Percentiles rank a stretch among this genome's conserved stretches.
These are phyloP conservation scores for Clausena lansium DNA, from an alignment of 345 rosid species.

Conservation along the genomic window DNA sequence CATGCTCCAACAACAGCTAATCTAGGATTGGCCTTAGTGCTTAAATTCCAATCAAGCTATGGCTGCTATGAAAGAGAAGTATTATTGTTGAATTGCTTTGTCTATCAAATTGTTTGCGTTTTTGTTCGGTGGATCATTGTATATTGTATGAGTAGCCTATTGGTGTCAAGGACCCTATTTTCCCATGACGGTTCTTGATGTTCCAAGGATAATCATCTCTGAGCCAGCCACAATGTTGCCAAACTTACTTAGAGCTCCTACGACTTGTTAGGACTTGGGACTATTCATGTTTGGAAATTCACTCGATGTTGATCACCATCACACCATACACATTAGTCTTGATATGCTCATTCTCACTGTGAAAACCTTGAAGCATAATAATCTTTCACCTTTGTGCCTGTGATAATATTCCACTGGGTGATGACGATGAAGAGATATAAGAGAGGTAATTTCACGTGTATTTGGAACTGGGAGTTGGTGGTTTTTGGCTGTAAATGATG, in stretches of 20 bases:
- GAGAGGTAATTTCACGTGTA: not conserved
- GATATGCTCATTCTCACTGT: not conserved
- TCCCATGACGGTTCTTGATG: not conserved
- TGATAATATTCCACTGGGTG: not conserved
- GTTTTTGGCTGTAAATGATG: not conserved
- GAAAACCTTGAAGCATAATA: not conserved
- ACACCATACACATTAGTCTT: not conserved
- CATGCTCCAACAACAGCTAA: not conserved
- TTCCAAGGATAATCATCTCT: not conserved
- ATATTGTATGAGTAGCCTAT: not conserved
- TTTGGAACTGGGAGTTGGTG: not conserved
- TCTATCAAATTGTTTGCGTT: not conserved
- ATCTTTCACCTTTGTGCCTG: not conserved
- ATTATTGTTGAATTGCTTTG: not conserved
- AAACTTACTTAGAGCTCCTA: not conserved
- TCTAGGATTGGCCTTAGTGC: not conserved
- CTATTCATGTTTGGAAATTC: not conserved
- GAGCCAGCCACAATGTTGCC: not conserved
- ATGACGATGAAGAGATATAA: not conserved
- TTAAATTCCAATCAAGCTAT: not conserved
- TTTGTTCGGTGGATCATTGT: not conserved
- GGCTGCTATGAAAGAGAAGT: not conserved
- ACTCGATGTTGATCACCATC: not conserved
- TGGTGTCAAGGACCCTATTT: not conserved
- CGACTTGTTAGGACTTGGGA: not conserved